These are phyloP conservation scores for Escallonia herrerae DNA, from an alignment of 129 eudicot genomes.

Conservation along the genomic window DNA sequence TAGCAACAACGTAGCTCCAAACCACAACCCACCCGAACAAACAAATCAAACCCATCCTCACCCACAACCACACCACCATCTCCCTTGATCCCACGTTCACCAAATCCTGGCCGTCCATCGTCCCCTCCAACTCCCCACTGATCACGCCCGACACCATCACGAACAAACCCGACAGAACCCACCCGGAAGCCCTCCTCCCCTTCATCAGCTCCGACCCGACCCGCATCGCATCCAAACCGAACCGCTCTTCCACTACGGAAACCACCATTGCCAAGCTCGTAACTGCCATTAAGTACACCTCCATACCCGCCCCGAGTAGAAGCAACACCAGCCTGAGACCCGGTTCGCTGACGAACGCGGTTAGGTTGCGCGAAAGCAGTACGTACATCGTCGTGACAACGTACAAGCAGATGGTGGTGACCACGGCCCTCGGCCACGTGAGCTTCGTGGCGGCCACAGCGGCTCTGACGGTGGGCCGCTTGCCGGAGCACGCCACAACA, in stretches of 20 bases:
- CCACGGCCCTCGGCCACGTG: constrained; percentile 1
- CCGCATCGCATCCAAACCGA: constrained; percentile 3
- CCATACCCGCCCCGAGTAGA: background rate
- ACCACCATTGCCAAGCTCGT: constrained; percentile 7
- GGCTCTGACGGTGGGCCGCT: background rate
- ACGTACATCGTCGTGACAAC: background rate
- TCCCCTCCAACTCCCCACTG: constrained; percentile 9
- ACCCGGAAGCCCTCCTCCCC: constrained; percentile 8
- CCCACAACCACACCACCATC: background rate
- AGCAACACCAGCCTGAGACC: background rate
- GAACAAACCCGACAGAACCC: constrained; percentile 16
- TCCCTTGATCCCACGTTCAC: background rate
- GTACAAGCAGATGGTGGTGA: background rate
- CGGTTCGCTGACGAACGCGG: background rate
- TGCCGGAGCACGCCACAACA: background rate
- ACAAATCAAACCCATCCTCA: background rate
- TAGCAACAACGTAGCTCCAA: constrained; percentile 7
- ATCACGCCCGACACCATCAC: constrained; percentile 4
- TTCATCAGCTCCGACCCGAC: constrained; percentile 14
- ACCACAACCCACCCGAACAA: constrained; percentile 14
- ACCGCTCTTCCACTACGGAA: constrained; percentile 7
- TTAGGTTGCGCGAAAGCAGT: background rate
- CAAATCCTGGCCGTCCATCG: constrained; percentile 10
- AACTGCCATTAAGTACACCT: constrained; percentile 10
- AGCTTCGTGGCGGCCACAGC: background rate